Evolutionary conservation across 345 rosid species (phyloP), one percentile per base, ranked within the genome.

Genomic region (Eutrema yunnanense): DNA sequence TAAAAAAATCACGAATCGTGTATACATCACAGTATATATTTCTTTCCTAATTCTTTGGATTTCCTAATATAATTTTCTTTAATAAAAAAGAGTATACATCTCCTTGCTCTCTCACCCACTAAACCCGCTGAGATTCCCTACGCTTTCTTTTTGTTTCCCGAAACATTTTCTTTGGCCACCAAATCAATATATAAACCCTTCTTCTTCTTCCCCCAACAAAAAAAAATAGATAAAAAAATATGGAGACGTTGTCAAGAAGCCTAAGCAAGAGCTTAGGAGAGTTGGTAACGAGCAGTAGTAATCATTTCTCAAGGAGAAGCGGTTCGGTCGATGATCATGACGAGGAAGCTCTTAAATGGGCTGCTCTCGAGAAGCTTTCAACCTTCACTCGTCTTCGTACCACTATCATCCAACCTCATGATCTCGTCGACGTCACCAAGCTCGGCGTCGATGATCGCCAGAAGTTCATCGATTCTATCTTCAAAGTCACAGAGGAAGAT

Each of bases 261-360:
- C 74, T 89, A 75, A 81, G 82, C 66, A 79, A 87, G 78, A 88
- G 79, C 78, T 40, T 85, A 32, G 98, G 90, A 29, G 92, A 86
- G 7, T 75, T 86, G 4, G 69, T 88, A 51, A 49, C 62, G 14
- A 69, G 69, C 27, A 14, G 26, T 49, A 51, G 61, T 56, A 76
- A 42, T 13, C 76, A 71, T 38, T 76, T 69, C 72, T 76, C 80
- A 33, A 64, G 80, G 8, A 49, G 90, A 58, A 74, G 92, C 50
- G 78, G 77, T 65, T 82, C 84, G 13, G 64, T 67, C 5, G 73
- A 65, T 3, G 86, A 81, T 12, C 87, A 87, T 53, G 98, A 93
- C 27, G 96, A 90, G 77, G 98, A 93, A 58, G 94, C 97, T 32
- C 84, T 93, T 6, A 89, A 78, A 81, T 93, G 98, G 98, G 98